Evolutionary conservation across 208 protist species (phyloP), one percentile per base, ranked within the genome.

Genomic region (Acanthamoeba castellanii): DNA sequence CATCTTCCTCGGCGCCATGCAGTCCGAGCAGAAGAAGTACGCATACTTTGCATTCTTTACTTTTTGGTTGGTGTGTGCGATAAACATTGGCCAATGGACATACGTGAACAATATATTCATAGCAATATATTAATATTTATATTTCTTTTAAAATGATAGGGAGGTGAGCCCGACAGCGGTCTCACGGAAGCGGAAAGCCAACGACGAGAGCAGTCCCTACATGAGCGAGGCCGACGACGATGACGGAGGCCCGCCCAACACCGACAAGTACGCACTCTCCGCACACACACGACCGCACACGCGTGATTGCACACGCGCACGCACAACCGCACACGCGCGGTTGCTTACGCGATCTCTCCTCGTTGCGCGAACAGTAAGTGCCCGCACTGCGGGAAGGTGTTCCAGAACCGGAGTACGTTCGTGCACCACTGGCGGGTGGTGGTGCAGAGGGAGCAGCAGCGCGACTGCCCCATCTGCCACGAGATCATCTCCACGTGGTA

Each of bases 401-500:
- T 85, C 50, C 45, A 57, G 45, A 85, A 57, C 76, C 16, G 76
- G 50, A 85, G 76, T 27, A 57, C 76, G 27, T 85, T 59, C 37
- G 50, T 50, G 42, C 76, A 85, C 22, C 76, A 85, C 50, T 85
- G 50, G 45, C 42, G 50, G 11, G 50, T 85, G 50, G 76, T 85
- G 27, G 76, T 85, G 8, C 76, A 85, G 76, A 27, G 76, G 25
- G 76, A 85, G 76, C 45, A 85, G 76, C 76, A 85, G 76, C 76
- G 76, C 27, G 76, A 50, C 34, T 85, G 76, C 76, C 76, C 76
- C 32, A 57, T 85, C 45, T 85, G 76, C 76, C 76, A 85, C 42
- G 76, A 85, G 34, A 85, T 57, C 50, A 85, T 85, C 45, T 50
- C 76, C 76, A 85, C 76, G 5, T 85, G 76, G 76, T 85, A 85